Base-by-base conservation (phyloP, 179 eudicot genomes). In the Kewa caespitosa region DNA sequence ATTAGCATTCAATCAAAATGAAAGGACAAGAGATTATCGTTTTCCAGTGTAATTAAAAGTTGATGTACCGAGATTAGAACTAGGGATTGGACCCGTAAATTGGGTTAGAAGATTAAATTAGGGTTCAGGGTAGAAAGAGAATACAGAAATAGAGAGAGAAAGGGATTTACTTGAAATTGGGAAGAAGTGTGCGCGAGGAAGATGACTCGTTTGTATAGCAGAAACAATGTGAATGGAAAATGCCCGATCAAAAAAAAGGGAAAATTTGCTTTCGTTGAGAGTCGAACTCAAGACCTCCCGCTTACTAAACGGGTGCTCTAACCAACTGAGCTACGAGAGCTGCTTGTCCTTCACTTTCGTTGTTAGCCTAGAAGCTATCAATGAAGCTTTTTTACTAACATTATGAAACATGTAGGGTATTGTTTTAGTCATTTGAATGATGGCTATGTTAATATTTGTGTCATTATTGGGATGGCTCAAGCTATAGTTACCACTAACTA, bases 251-350 rank as follows among this genome's bases (percentile, higher is more conserved):
- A 32, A 32, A 32, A 61, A 32, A 20, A 17, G 8, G 15, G 33
- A 61, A 31, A 12, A 7, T 27, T 8, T 43, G 77, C 77, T 74
- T 61, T 74, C 77, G 42, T 62, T 74, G 69, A 64, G 70, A 74
- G 77, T 48, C 71, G 62, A 74, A 74, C 63, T 74, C 70, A 74
- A 74, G 77, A 74, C 76, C 70, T 74, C 70, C 77, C 69, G 76
- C 76, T 73, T 73, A 73, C 76, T 61, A 73, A 73, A 62, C 77
- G 77, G 70, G 77, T 64, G 77, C 77, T 74, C 70, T 74, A 74
- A 74, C 77, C 77, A 63, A 74, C 77, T 74, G 77, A 74, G 77
- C 77, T 63, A 64, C 77, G 61, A 74, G 77, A 74, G 77, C 77
- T 63, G 28, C 8, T 18, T 22, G 3, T 23, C 27, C 38, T 18